A percentile compares a stretch with the other conserved stretches of the same genome.
Conservation (phyloP, 768 basidiomycete genomes). For the Naganishia friedmannii region DNA sequence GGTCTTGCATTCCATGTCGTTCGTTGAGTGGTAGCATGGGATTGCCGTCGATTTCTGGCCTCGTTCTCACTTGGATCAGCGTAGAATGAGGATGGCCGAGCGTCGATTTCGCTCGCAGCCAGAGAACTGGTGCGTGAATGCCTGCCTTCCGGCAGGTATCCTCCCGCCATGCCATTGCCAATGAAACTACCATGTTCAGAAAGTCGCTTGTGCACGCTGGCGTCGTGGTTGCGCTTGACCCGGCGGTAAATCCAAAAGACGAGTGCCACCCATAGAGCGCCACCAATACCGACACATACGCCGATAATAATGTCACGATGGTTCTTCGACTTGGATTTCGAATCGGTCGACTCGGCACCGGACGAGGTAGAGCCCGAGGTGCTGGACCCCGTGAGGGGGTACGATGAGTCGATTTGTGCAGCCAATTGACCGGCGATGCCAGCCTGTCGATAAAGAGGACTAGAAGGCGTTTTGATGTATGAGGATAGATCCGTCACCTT, state of each 20-base stretch:
- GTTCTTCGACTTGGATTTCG: constrained; percentile 47
- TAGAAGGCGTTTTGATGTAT: constrained; percentile 63
- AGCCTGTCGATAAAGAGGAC: constrained; percentile 64
- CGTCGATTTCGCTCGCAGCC: constrained; percentile 49
- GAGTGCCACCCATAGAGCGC: constrained; percentile 30
- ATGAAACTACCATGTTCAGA: constrained; percentile 56
- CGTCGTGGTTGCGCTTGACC: constrained; percentile 62
- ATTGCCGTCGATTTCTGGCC: constrained; percentile 4
- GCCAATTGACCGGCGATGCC: constrained; percentile 63
- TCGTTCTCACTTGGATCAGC: constrained; percentile 49
- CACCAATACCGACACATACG: constrained; percentile 32
- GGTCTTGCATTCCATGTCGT: constrained; percentile 7
- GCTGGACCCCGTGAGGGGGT: constrained; percentile 55
- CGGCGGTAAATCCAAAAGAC: constrained; percentile 63
- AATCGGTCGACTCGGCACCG: constrained; percentile 31
- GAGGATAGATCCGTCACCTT: constrained; percentile 61
- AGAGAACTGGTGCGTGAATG: constrained; percentile 38
- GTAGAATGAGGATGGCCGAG: constrained; percentile 49
- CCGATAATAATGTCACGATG: constrained; percentile 86
- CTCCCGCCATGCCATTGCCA: constrained; percentile 20
- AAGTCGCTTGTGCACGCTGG: constrained; percentile 69
- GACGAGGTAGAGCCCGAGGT: constrained; percentile 26
- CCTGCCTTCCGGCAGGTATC: constrained; percentile 26
- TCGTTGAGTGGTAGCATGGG: background rate
- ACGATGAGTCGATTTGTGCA: constrained; percentile 66